Base-by-base conservation (phyloP, 2,329 filamentous ascomycete species). In the Clarireedia hainanense region DNA sequence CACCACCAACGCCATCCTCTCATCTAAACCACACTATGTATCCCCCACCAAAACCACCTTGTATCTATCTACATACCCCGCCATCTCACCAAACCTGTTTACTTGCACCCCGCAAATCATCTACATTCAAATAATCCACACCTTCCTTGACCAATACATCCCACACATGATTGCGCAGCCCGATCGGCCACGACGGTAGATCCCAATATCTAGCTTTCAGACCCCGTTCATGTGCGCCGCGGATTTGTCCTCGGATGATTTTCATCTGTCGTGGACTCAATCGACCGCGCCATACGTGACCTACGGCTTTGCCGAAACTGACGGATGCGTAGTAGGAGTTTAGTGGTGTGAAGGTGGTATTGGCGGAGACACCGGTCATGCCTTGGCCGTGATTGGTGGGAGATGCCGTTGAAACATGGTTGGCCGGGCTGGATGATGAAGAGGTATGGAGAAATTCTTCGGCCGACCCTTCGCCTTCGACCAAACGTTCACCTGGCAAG, bases 281-380 rank as follows among this genome's bases (percentile, higher is more conserved):
- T 2, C 70, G 71, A 4, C 75, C 76, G 64, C 67, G 74, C 73
- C 68, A 76, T 47, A 76, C 61, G 14, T 63, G 60, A 2, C 83
- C 85, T 14, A 89, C 73, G 1, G 76, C 67, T 3, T 68, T 64
- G 17, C 68, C 70, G 64, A 88, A 84, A 15, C 79, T 76, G 3
- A 77, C 75, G 48, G 80, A 84, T 17, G 85, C 82, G 68, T 88
- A 89, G 70, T 82, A 84, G 3, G 82, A 85, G 67, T 86, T 89
- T 17, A 71, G 70, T 1, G 64, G 56, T 63, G 75, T 74, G 69
- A 78, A 85, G 12, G 66, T 59, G 54, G 67, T 64, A 10, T 61
- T 42, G 0, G 66, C 62, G 0, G 67, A 65, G 6, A 71, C 72
- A 52, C 74, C 74, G 5, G 73, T 69, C 24, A 68, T 69, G 50